Conservation (phyloP, 345 rosid species). For the Schrenkiella parvula region DNA sequence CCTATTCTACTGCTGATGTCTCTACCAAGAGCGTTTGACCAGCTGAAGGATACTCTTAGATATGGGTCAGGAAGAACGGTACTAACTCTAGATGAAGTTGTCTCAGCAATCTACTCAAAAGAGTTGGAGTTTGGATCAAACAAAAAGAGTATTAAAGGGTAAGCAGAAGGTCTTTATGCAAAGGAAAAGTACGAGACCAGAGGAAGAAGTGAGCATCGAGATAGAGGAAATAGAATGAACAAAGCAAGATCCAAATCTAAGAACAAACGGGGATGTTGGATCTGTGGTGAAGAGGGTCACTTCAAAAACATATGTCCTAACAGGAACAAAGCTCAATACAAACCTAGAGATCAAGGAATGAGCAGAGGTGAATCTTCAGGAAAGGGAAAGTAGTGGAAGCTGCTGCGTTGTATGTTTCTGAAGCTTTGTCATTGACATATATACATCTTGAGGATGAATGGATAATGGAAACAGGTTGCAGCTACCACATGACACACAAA, state of each 20-base stretch:
- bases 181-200: not conserved
- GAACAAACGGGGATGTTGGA: not conserved
- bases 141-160: not conserved
- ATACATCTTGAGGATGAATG: not conserved
- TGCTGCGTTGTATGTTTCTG: not conserved
- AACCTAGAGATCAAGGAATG: not conserved
- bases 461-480: not conserved
- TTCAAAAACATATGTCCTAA: not conserved
- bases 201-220: not conserved
- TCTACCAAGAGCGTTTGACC: too few relatives aligned
- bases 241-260: not conserved
- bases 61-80: not conserved
- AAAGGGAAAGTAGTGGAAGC: not conserved
- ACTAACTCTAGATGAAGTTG: not conserved
- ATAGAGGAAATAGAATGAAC: not conserved
- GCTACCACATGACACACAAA: not conserved
- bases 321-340: not conserved
- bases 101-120: not conserved
- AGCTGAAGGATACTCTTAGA: too few relatives aligned
- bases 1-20: too few relatives aligned
- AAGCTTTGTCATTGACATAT: not conserved
- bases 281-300: not conserved
- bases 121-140: not conserved
- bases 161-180: not conserved
- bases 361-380: not conserved